Base-by-base conservation (phyloP, 2,329 filamentous ascomycete species). In the Colletotrichum sp. region DNA sequence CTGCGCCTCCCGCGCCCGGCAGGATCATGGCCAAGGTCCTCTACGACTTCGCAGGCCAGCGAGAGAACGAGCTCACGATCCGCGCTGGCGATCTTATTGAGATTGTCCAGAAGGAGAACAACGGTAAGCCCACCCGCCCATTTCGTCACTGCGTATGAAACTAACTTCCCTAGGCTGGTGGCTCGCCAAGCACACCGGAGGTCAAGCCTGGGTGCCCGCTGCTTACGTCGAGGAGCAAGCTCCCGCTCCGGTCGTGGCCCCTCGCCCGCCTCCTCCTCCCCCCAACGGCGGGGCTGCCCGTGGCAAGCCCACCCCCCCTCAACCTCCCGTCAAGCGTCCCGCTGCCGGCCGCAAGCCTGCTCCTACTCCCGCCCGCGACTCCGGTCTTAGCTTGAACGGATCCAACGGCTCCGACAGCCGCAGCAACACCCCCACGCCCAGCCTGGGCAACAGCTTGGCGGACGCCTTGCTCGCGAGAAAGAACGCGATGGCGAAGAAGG, bases 181-280 rank as follows among this genome's bases (percentile, higher is more conserved):
- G 96, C 89, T 99, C 63, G 97, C 94, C 78, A 96, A 95, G 87
- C 95, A 93, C 77, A 86, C 79, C 7, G 79, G 80, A 6, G 91
- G 92, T n/a, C 95, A 97, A 85, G 97, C 96, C 68, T 99, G 97
- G 97, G 92, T 97, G 4, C 97, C 97, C 0, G 95, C 96, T 24
- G 95, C 96, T 24, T 99, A 99, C 81, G 93, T 99, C 10, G 94
- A 99, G 85, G 96, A 98, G 85, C 91, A 94, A 82, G 90, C 92
- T 6, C 91, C 92, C 28, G 90, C 93, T 4, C 86, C 89, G 9
- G 90, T 92, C 8, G 89, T 92, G 30, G 89, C 90, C 61, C 90
- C 92, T 6, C 87, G 90, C 26, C 90, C 92, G 8, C 93, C 95
- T 16, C 93, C 93, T 12, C 92, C 94, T 2, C 92, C 93, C 2